Percentiles rank a stretch among this genome's conserved stretches.
Evolutionary conservation across 805 yeast species (phyloP).

Genomic region (Saturnispora hagleri): DNA sequence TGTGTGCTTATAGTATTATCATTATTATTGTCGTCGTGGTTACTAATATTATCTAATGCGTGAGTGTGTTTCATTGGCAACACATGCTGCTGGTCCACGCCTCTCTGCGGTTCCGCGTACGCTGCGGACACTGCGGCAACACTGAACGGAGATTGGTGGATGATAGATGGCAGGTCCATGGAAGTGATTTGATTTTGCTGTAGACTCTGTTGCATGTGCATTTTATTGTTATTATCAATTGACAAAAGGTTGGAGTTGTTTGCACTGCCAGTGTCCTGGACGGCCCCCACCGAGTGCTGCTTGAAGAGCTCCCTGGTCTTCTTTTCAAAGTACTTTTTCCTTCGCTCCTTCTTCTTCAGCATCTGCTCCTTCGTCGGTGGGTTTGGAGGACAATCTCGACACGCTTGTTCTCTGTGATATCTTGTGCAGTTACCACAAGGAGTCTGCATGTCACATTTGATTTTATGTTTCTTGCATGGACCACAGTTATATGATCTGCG

Average conservation of each 20-base stretch:
- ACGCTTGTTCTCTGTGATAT: constrained; percentile 11
- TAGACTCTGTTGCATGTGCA: neutral
- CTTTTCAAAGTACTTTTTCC: constrained; percentile 11
- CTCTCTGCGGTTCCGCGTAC: neutral
- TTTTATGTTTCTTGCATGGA: constrained; percentile 44
- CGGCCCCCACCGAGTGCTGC: neutral
- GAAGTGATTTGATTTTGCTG: neutral
- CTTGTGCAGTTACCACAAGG: constrained; percentile 39
- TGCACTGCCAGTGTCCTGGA: neutral
- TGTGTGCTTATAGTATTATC: neutral
- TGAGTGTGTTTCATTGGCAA: neutral
- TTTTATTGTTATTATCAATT: neutral
- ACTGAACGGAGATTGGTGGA: neutral
- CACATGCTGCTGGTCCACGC: neutral
- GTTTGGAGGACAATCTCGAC: constrained; percentile 14
- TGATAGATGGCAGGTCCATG: neutral
- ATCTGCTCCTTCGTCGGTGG: constrained; percentile 19
- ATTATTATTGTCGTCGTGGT: neutral
- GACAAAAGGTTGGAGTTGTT: neutral
- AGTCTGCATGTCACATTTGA: constrained; percentile 40
- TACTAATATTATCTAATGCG: neutral
- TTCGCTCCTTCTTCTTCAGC: constrained; percentile 12
- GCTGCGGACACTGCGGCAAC: neutral
- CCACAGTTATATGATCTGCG: constrained; percentile 49
- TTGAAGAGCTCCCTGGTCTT: constrained; percentile 1